These are phyloP conservation scores for Emmonsiellopsis sp. DNA, from an alignment of 2,329 filamentous ascomycete species.

Conservation along the genomic window DNA sequence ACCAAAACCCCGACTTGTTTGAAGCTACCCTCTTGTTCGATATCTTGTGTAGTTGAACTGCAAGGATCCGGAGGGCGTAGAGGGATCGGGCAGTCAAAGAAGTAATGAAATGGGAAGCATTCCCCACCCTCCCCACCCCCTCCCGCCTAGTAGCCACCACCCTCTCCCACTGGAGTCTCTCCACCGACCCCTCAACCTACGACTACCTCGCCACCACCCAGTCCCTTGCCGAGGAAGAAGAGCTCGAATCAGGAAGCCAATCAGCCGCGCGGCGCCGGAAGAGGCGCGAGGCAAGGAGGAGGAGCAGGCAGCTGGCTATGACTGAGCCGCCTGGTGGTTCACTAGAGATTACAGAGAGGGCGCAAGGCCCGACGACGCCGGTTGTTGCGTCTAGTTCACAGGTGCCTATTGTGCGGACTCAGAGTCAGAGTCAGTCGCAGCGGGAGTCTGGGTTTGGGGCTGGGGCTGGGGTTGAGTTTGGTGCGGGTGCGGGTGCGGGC, in stretches of 20 bases:
- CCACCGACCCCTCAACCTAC: slow-evolving; percentile 24
- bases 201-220: slow-evolving; percentile 21
- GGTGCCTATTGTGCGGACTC: neutral
- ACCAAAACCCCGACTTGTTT: no score
- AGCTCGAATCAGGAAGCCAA: slow-evolving; percentile 2
- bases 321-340: neutral
- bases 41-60: no score
- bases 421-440: neutral
- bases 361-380: no score
- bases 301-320: neutral
- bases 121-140: slow-evolving; percentile 14
- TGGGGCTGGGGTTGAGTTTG: neutral
- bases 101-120: no score
- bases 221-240: slow-evolving; percentile 10
- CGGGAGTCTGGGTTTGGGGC: neutral
- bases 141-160: slow-evolving; percentile 13
- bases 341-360: no score
- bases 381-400: neutral
- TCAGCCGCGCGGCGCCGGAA: slow-evolving; percentile 3
- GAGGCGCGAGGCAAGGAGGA: slow-evolving; percentile 4
- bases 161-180: slow-evolving; percentile 28
- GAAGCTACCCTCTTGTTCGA: no score
- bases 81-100: no score
- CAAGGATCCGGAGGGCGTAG: no score
- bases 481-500: neutral